phyloP scores from a whole-genome alignment of 306 rosid species.

The Myrica gale region DNA sequence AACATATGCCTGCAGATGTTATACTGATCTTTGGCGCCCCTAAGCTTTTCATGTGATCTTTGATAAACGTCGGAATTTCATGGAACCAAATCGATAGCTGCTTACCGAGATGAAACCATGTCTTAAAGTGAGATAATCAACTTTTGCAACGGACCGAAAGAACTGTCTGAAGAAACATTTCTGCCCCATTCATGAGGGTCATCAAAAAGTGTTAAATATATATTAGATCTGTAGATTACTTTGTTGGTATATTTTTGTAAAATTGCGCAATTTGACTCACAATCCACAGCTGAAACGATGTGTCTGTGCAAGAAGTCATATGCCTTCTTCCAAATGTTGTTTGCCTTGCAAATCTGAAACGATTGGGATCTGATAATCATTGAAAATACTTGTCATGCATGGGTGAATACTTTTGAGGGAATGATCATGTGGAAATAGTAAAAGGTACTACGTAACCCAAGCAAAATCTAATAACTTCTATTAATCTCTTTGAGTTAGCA shows the following conservation, averaged over 20 bases:
- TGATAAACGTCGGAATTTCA: background rate
- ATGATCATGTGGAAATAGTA: background rate
- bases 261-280: slow-evolving; percentile 17
- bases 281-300: slow-evolving; percentile 30
- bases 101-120: slow-evolving; percentile 45
- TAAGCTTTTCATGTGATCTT: background rate
- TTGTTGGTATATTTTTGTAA: too few relatives aligned
- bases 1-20: too few relatives aligned
- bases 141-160: slow-evolving; percentile 38
- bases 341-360: slow-evolving; percentile 40
- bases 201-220: background rate
- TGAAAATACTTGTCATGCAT: background rate
- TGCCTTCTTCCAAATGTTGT: slow-evolving; percentile 46
- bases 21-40: background rate
- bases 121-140: slow-evolving; percentile 43
- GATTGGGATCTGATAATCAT: slow-evolving; percentile 36
- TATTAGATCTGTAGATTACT: too few relatives aligned
- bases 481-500: too few relatives aligned
- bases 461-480: too few relatives aligned
- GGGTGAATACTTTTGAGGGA: background rate
- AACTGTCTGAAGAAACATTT: slow-evolving; percentile 50
- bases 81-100: background rate
- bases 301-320: slow-evolving; percentile 28
- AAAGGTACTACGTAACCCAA: too few relatives aligned
- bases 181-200: slow-evolving; percentile 29